phyloP scores from a whole-genome alignment of 2,329 filamentous ascomycete genomes.

The Boeremia lycopersici region DNA sequence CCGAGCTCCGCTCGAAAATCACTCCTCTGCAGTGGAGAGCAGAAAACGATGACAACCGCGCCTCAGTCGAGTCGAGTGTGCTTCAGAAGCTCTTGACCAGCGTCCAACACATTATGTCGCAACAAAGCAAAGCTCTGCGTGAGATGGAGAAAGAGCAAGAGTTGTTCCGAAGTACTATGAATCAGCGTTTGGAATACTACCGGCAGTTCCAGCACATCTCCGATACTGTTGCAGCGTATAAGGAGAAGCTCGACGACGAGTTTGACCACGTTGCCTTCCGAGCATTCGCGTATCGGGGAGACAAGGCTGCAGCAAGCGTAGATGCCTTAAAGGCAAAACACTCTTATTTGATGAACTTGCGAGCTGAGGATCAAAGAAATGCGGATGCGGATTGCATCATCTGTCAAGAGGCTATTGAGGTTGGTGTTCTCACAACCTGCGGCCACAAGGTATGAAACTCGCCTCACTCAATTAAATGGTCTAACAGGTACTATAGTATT shows the following conservation, averaged over 20 bases:
- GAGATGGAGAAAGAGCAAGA: conserved; percentile 73
- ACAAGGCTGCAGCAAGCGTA: conserved; percentile 62
- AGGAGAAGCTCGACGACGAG: conserved; percentile 64
- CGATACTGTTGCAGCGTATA: conserved; percentile 79
- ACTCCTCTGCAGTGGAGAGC: conserved; percentile 65
- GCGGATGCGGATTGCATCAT: conserved; percentile 76
- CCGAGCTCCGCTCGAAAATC: conserved; percentile 69
- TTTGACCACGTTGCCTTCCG: conserved; percentile 59
- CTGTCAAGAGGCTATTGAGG: conserved; percentile 76
- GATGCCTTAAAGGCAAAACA: conserved; percentile 72
- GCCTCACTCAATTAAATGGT: background rate
- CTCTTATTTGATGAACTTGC: conserved; percentile 71
- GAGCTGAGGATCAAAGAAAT: conserved; percentile 66
- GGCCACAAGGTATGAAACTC: conserved; percentile 64
- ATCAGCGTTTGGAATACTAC: conserved; percentile 86
- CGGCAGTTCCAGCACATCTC: conserved; percentile 89
- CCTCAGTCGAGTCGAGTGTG: conserved; percentile 68
- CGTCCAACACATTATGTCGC: conserved; percentile 59
- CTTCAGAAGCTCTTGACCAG: conserved; percentile 67
- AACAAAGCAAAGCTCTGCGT: conserved; percentile 59
- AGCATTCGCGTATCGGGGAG: conserved; percentile 54
- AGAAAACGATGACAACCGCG: conserved; percentile 60
- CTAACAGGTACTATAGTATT: conserved; percentile 64
- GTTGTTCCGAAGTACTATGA: conserved; percentile 78
- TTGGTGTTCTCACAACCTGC: conserved; percentile 84